Percentiles rank a stretch among this genome's conserved stretches.
phyloP scores from a whole-genome alignment of 139 green algal species.

The Coelastrella sp. region DNA sequence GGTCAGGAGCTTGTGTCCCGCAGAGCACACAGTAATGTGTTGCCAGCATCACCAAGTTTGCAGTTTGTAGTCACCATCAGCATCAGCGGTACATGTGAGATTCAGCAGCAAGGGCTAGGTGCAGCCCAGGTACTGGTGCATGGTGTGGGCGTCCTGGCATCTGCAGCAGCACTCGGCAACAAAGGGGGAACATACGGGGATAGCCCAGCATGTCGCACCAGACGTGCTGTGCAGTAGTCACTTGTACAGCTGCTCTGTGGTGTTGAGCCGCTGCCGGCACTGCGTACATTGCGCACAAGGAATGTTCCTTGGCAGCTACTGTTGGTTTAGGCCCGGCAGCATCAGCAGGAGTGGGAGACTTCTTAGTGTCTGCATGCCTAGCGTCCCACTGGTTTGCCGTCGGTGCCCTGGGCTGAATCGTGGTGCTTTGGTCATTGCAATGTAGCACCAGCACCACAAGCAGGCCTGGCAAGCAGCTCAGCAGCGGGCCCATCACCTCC shows the following conservation, averaged over 20 bases:
- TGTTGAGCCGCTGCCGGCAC: not conserved
- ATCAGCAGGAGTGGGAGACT: not conserved
- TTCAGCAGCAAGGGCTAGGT: not conserved
- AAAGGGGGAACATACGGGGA: not conserved
- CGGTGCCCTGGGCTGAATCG: not conserved
- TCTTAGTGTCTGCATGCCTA: not conserved
- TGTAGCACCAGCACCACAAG: not conserved
- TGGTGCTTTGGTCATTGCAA: not conserved
- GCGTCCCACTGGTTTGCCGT: not conserved
- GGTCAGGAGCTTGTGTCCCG: not conserved
- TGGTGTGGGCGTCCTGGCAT: not conserved
- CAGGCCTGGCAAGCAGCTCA: not conserved
- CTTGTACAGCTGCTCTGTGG: not conserved
- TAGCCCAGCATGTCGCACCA: not conserved
- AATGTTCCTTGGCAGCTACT: not conserved
- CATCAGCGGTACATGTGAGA: not conserved
- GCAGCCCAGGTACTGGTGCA: not conserved
- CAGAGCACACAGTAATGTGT: not conserved
- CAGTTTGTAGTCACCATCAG: not conserved
- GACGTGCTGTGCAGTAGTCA: not conserved
- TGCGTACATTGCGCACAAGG: not conserved
- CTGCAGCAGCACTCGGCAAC: too few species aligned
- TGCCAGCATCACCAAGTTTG: not conserved
- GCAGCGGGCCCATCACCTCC: not conserved
- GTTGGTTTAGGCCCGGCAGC: not conserved